A percentile compares a stretch with the other conserved stretches of the same genome.
Conservation (phyloP, 2,329 filamentous ascomycete genomes). For the Chaetomium sp. region DNA sequence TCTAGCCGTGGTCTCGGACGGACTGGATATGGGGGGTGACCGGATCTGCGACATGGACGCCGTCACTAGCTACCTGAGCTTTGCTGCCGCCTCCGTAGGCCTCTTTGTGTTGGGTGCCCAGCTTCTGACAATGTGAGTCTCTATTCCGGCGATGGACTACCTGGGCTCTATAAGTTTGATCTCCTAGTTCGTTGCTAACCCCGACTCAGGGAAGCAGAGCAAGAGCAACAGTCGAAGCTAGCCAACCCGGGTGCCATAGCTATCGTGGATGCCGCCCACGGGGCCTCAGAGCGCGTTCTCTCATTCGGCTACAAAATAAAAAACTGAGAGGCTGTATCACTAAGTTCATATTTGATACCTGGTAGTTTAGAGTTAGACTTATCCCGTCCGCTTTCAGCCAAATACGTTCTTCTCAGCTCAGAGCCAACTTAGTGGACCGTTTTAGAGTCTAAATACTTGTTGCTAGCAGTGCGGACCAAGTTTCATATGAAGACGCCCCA, state of each 20-base stretch:
- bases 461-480: no score
- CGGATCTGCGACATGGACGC: not conserved
- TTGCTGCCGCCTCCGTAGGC: slow-evolving; percentile 10
- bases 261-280: slow-evolving; percentile 11
- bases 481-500: no score
- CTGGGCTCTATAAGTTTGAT: no score
- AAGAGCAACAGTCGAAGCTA: slow-evolving; percentile 18
- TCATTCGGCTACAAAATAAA: not conserved
- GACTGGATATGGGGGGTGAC: slow-evolving; percentile 1
- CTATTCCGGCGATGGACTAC: no score
- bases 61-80: slow-evolving; percentile 1
- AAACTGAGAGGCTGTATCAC: not conserved
- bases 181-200: not conserved
- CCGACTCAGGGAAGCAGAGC: slow-evolving; percentile 6
- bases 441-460: no score
- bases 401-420: no score
- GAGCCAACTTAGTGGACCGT: no score
- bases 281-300: not conserved
- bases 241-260: slow-evolving; percentile 3
- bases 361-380: no score
- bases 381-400: no score
- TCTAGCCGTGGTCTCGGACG: not conserved
- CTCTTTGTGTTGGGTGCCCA: slow-evolving; percentile 26
- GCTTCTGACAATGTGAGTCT: slow-evolving; percentile 25
- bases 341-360: not conserved